Evolutionary conservation across 2,329 filamentous ascomycete species (phyloP), one percentile per base, ranked within the genome.

Genomic region (Neodidymelliopsis sp.): DNA sequence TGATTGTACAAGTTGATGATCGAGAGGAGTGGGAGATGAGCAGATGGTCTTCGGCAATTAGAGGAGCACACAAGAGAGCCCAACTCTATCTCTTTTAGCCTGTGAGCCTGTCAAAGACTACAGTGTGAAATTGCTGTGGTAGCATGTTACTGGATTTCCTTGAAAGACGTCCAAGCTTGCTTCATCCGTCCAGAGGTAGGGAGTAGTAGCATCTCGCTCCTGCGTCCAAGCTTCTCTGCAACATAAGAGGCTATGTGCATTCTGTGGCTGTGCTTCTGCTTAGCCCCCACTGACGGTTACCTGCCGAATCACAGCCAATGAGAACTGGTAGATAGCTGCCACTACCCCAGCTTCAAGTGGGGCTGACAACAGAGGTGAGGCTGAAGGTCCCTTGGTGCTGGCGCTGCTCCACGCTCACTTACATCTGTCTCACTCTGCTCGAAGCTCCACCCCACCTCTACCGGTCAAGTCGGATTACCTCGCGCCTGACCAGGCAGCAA

Each of bases 281-380:
- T 15, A 28, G 33, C 25, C 30, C 20, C 30, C 24, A 12, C 33
- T 27, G 27, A 45, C 27, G 34, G 25, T 12, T 16, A 25, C 33
- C 25, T 45, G 42, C 34, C 24, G 41, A 31, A 20, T 12, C 15
- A 15, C 22, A 19, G 15, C 27, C 23, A 43, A 36, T 38, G 20
- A 11, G 23, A 34, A 34, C 33, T 31, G n/a, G n/a, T n/a, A 33
- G 31, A 34, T 31, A 49, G n/a, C 25, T 20, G 46, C 46, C 37
- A 35, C 22, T 37, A 28, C 46, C 45, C 37, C 46, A 49, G 46
- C 37, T 42, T 43, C 22, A 16, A 28, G 46, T 37, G 46, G 46
- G 46, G 46, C 39, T 19, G 34, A 18, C 34, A 6, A 15, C 13
- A 7, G 11, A 33, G 27, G 46, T 43, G 46, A 49, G 38, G 39